Evolutionary conservation across 305 asterid species (phyloP).

Genomic region (Rubia tinctorum): DNA sequence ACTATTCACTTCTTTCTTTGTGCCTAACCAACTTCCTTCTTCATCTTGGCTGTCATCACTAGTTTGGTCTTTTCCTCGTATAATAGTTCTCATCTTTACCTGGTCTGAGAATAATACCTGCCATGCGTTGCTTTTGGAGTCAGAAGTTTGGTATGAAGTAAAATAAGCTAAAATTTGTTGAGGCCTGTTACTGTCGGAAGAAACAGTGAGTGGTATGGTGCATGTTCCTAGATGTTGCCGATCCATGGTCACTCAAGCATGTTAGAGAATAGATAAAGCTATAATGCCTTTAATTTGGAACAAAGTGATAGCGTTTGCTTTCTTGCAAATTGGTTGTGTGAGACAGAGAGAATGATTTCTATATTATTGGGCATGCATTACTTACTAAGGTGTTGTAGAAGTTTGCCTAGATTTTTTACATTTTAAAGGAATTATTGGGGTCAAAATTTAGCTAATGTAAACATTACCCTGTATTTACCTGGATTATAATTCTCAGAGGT

Average conservation of each 20-base stretch:
- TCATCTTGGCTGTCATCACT: constrained; percentile 46
- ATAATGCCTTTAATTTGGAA: neutral
- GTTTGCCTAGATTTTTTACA: neutral
- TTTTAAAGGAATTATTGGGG: neutral
- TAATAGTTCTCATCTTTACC: constrained; percentile 54
- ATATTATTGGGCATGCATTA: too few species aligned
- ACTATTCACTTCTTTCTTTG: constrained; percentile 58
- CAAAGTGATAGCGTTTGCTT: neutral
- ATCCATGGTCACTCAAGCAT: neutral
- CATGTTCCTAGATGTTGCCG: neutral
- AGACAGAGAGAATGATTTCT: too few species aligned
- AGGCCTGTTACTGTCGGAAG: too few species aligned
- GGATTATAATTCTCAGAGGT: constrained; percentile 74
- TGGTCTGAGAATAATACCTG: constrained; percentile 86
- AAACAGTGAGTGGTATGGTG: neutral
- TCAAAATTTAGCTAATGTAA: neutral
- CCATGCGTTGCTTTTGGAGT: constrained; percentile 25
- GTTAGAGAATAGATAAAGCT: neutral
- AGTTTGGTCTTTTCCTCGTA: constrained; percentile 44
- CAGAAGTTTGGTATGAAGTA: neutral
- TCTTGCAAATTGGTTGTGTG: neutral
- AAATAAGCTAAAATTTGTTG: neutral
- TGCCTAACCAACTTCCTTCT: constrained; percentile 38
- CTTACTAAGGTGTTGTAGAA: too few species aligned
- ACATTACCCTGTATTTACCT: constrained; percentile 41